Base-by-base conservation (phyloP, 257 asterid species). In the Anisodus acutangulus region DNA sequence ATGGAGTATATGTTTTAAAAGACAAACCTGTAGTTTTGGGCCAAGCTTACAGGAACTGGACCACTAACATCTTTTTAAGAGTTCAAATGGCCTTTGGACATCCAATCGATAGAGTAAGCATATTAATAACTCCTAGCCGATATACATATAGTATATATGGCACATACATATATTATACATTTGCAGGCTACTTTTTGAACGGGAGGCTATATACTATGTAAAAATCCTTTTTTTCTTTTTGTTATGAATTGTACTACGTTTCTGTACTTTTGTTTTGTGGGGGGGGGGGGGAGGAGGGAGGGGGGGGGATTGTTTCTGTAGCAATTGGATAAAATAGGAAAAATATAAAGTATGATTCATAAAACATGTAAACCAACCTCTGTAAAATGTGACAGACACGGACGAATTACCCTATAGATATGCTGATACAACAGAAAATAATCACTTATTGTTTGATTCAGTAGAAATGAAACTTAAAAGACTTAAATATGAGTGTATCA, bases 281-380 rank as follows among this genome's bases (percentile, higher is more conserved):
- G 26, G 26, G 26, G 1, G 35, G 35, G 35, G 1, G 35, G 35
- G n/a, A n/a, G n/a, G n/a, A n/a, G n/a, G n/a, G n/a, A n/a, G 35
- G 35, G 2, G 35, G 35, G 35, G 2, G 35, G 35, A 31, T 31
- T 1, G 35, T 31, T 31, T 1, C 81, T 12, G 63, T 31, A 76
- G 63, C 2, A 13, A 51, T 12, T 51, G 26, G 6, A 76, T 22
- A 45, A 26, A 76, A 74, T 11, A 8, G 17, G 15, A 22, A 47
- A 51, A 76, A 51, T 51, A 51, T 12, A 51, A 76, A 51, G 81
- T 76, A 76, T 76, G 81, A 76, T 76, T 53, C 81, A 51, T 76
- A 51, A 31, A 76, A 76, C 63, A 76, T 53, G 81, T 76, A 76
- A 51, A 76, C 26, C 43, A 51, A 76, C 13, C 26, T 51, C 47